Conservation (phyloP, 495 filamentous ascomycete genomes). For the Trypethelium eluteriae region DNA sequence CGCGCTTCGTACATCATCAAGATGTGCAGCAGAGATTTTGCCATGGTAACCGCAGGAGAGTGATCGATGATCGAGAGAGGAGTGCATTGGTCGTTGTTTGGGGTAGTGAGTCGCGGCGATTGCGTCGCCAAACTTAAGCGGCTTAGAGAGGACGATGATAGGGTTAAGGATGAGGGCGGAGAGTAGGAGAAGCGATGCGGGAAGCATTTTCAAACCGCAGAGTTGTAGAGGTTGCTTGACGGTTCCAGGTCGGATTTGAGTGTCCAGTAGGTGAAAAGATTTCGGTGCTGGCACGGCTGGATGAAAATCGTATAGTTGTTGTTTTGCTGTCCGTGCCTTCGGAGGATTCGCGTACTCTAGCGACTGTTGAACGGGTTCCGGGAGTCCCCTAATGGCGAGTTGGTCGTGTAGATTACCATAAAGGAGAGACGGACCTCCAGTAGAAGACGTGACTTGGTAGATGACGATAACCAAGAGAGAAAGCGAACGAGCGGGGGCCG, state of each 20-base stretch:
- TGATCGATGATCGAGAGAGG: constrained; percentile 3
- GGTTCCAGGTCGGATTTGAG: not conserved
- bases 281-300: not conserved
- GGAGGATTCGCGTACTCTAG: not conserved
- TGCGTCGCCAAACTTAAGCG: constrained; percentile 6
- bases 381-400: not conserved
- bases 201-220: not conserved
- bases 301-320: not conserved
- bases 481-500: not conserved
- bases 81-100: constrained; percentile 3
- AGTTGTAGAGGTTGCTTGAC: not conserved
- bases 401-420: not conserved
- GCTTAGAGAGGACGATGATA: not conserved
- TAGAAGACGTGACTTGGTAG: not conserved
- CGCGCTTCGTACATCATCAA: constrained; percentile 1
- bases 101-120: constrained; percentile 5
- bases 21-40: constrained; percentile 5
- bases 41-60: constrained; percentile 2
- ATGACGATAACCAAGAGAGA: not conserved
- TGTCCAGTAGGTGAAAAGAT: not conserved
- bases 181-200: not conserved
- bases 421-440: not conserved
- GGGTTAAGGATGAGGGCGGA: not conserved
- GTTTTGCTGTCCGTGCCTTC: not conserved
- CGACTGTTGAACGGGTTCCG: not conserved